phyloP scores from a whole-genome alignment of 371 early-diverging fungal species.

The Haplosporangium sp. region DNA sequence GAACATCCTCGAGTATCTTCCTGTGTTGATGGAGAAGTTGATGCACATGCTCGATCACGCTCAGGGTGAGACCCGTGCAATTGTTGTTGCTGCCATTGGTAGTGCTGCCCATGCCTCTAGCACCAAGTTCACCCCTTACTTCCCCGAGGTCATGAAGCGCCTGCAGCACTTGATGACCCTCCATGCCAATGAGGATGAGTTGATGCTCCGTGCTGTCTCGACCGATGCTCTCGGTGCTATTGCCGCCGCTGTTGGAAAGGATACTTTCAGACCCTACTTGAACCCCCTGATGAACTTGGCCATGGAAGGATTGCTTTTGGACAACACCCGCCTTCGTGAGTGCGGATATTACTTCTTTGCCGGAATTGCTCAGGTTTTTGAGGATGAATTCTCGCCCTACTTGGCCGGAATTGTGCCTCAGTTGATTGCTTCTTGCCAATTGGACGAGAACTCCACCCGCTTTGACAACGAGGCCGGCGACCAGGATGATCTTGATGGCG shows the following conservation, averaged over 20 bases:
- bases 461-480: constrained; percentile 52
- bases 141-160: constrained; percentile 76
- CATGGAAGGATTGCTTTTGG: constrained; percentile 78
- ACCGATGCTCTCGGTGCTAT: constrained; percentile 88
- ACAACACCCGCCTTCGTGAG: constrained; percentile 80
- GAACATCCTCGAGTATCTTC: constrained; percentile 80
- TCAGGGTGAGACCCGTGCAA: constrained; percentile 73
- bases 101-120: constrained; percentile 89
- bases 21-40: constrained; percentile 83
- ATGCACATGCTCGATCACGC: constrained; percentile 75
- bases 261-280: constrained; percentile 81
- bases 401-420: constrained; percentile 79
- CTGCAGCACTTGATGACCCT: constrained; percentile 79
- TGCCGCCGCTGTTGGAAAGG: constrained; percentile 91
- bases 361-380: constrained; percentile 82
- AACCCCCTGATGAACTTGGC: constrained; percentile 79
- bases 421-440: constrained; percentile 77
- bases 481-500: constrained; percentile 51
- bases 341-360: constrained; percentile 90
- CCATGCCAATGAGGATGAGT: constrained; percentile 66
- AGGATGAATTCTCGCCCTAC: constrained; percentile 84
- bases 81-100: constrained; percentile 87
- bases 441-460: constrained; percentile 68
- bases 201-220: constrained; percentile 85
- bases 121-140: constrained; percentile 80